These are phyloP conservation scores for Mortierella sp. DNA, from an alignment of 371 early-diverging fungal species.

Conservation along the genomic window DNA sequence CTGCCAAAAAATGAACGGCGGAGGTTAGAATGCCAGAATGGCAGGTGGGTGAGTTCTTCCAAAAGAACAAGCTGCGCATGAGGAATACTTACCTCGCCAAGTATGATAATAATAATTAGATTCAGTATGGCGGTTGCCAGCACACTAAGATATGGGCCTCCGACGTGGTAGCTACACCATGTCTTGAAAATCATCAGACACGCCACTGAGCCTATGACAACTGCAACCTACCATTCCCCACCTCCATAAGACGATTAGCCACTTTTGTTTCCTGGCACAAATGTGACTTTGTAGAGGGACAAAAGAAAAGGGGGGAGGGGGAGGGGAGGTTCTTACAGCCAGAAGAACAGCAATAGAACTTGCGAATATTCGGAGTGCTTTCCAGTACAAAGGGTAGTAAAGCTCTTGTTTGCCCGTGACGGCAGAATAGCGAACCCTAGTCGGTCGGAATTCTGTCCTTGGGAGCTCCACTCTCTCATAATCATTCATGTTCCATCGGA, in stretches of 20 bases:
- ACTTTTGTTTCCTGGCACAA: too few relatives aligned
- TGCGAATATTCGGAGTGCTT: constrained; percentile 16
- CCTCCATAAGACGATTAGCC: too few relatives aligned
- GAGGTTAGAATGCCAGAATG: constrained; percentile 6
- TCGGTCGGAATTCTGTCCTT: constrained; percentile 63
- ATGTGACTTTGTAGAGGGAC: not conserved
- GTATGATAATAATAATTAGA: constrained; percentile 40
- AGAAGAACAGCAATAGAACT: constrained; percentile 33
- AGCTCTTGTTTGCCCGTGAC: constrained; percentile 61
- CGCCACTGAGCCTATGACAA: constrained; percentile 42
- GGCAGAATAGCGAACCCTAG: constrained; percentile 46
- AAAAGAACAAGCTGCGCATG: not conserved
- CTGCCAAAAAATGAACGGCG: constrained; percentile 10
- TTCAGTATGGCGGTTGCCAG: constrained; percentile 44
- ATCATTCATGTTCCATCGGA: constrained; percentile 64
- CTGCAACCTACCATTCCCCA: constrained; percentile 8
- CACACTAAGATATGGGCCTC: constrained; percentile 21
- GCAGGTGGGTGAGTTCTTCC: not conserved
- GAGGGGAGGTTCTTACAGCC: constrained; percentile 22
- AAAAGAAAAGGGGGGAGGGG: not conserved
- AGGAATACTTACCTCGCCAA: constrained; percentile 29
- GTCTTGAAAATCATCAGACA: constrained; percentile 47
- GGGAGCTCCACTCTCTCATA: constrained; percentile 55
- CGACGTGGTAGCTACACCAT: constrained; percentile 28
- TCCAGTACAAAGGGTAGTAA: constrained; percentile 52